Evolutionary conservation across 2,329 filamentous ascomycete genomes (phyloP).

Genomic region (Alternaria brassicicola): DNA sequence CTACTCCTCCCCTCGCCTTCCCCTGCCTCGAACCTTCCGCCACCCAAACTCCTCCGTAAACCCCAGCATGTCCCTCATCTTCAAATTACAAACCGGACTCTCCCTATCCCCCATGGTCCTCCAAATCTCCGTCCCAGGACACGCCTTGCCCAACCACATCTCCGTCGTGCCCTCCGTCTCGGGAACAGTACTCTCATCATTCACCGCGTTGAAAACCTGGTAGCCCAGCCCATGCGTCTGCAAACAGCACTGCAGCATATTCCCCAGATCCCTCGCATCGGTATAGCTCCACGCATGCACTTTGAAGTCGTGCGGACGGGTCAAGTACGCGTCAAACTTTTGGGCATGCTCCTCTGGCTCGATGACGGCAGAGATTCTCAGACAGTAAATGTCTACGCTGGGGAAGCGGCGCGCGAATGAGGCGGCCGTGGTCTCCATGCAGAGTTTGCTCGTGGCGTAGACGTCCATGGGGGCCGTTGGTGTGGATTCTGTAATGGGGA

Average conservation of each 20-base stretch:
- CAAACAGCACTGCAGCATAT: constrained; percentile 63
- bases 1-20: neutral
- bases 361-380: constrained; percentile 65
- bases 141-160: constrained; percentile 57
- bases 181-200: constrained; percentile 60
- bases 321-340: constrained; percentile 57
- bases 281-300: constrained; percentile 67
- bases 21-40: constrained; percentile 32
- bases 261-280: constrained; percentile 64
- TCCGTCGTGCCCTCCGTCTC: constrained; percentile 48
- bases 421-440: constrained; percentile 61
- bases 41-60: constrained; percentile 64
- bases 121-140: constrained; percentile 57
- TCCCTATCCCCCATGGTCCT: constrained; percentile 61
- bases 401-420: constrained; percentile 61
- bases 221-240: constrained; percentile 63
- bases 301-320: constrained; percentile 57
- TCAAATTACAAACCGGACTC: constrained; percentile 64
- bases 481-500: constrained; percentile 64
- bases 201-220: constrained; percentile 68
- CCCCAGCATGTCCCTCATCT: constrained; percentile 62
- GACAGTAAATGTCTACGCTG: constrained; percentile 62
- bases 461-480: constrained; percentile 65
- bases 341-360: constrained; percentile 62
- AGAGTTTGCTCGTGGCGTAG: constrained; percentile 65